These are phyloP conservation scores for Aspergillus tanneri DNA, from an alignment of 2,329 filamentous ascomycete species.

Conservation along the genomic window DNA sequence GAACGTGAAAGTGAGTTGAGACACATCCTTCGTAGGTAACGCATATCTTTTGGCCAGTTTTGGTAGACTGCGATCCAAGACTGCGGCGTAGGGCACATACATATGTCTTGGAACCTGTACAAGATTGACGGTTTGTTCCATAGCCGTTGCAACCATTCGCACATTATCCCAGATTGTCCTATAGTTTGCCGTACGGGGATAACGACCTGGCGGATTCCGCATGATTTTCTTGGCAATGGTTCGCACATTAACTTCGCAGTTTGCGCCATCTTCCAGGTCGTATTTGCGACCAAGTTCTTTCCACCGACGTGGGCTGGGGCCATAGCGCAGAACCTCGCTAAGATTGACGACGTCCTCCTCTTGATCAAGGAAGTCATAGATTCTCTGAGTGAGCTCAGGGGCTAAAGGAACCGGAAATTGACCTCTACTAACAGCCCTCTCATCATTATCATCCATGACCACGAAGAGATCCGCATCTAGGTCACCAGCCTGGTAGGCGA, in stretches of 20 bases:
- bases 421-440: not conserved
- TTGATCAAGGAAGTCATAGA: not conserved
- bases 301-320: not conserved
- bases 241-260: not conserved
- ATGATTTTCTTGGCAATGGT: not conserved
- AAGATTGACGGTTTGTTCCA: not conserved
- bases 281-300: not conserved
- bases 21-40: too few species aligned
- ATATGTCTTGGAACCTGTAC: not conserved
- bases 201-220: not conserved
- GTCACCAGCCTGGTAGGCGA: not conserved
- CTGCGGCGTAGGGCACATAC: not conserved
- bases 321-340: not conserved
- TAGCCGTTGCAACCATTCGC: not conserved
- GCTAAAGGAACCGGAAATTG: not conserved
- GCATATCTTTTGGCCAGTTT: too few species aligned
- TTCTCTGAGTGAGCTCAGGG: not conserved
- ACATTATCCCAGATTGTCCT: not conserved
- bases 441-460: not conserved
- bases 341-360: not conserved
- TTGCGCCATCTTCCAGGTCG: not conserved
- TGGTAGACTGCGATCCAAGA: not conserved
- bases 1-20: not conserved
- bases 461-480: not conserved
- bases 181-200: not conserved